Conservation (phyloP, 108 stramenopile genomes). For the Fragilaria crotonensis region DNA sequence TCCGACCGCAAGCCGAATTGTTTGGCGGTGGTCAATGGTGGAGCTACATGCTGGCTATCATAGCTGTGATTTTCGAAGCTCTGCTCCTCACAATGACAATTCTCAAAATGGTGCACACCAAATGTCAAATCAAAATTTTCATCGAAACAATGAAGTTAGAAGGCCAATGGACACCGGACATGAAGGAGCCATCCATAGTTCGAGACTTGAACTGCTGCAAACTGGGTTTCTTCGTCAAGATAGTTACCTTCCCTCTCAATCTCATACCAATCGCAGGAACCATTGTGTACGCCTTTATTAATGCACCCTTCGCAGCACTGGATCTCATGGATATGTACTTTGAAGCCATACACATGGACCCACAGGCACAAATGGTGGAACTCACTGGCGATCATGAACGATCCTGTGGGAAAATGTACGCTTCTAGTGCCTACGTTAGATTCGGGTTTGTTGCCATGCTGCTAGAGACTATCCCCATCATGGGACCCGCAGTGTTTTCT, state of each 20-base stretch:
- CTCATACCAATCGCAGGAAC: not conserved
- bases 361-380: not conserved
- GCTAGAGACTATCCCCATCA: not conserved
- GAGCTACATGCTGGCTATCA: not conserved
- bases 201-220: not conserved
- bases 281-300: not conserved
- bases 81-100: not conserved
- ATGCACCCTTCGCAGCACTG: not conserved
- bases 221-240: not conserved
- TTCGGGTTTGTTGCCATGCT: not conserved
- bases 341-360: not conserved
- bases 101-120: not conserved
- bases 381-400: not conserved
- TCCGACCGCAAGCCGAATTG: not conserved
- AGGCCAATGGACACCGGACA: not conserved
- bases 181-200: not conserved
- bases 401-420: not conserved
- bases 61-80: not conserved
- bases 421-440: not conserved
- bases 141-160: not conserved
- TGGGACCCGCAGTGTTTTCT: not conserved
- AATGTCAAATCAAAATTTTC: not conserved
- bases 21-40: not conserved
- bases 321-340: slow-evolving; percentile 1
- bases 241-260: not conserved